These are phyloP conservation scores for Drosera spatulata DNA, from an alignment of 179 eudicot species.

Conservation along the genomic window DNA sequence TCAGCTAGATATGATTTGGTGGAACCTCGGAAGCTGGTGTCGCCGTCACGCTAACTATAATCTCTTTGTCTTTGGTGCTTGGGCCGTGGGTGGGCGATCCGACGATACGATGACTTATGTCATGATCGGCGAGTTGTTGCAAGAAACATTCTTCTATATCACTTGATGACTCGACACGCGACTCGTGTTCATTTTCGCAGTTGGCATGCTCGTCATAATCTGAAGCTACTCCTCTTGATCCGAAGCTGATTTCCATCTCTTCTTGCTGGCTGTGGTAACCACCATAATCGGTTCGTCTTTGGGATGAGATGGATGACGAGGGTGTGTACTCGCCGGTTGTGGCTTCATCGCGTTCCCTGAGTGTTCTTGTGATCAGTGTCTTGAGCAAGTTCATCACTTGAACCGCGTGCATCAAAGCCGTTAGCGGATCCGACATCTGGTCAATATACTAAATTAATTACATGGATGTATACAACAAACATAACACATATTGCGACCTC, in stretches of 20 bases:
- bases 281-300: slow-evolving; percentile 27
- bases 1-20: background rate
- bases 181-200: slow-evolving; percentile 20
- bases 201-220: slow-evolving; percentile 33
- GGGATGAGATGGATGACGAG: slow-evolving; percentile 40
- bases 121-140: slow-evolving; percentile 30
- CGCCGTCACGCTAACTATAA: background rate
- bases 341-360: slow-evolving; percentile 70
- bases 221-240: slow-evolving; percentile 38
- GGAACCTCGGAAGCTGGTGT: too few species aligned
- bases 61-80: slow-evolving; percentile 13
- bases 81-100: slow-evolving; percentile 9
- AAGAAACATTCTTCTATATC: slow-evolving; percentile 67
- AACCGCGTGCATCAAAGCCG: slow-evolving; percentile 62
- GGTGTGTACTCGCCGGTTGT: slow-evolving; percentile 51
- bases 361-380: slow-evolving; percentile 63
- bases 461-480: background rate
- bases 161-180: slow-evolving; percentile 21
- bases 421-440: slow-evolving; percentile 97
- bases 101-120: slow-evolving; percentile 14
- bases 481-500: too few species aligned
- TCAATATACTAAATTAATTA: background rate
- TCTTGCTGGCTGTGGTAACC: slow-evolving; percentile 54
- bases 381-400: slow-evolving; percentile 51
- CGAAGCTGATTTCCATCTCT: slow-evolving; percentile 57